These are phyloP conservation scores for Terfezia boudieri DNA, from an alignment of 495 filamentous ascomycete genomes.

Conservation along the genomic window DNA sequence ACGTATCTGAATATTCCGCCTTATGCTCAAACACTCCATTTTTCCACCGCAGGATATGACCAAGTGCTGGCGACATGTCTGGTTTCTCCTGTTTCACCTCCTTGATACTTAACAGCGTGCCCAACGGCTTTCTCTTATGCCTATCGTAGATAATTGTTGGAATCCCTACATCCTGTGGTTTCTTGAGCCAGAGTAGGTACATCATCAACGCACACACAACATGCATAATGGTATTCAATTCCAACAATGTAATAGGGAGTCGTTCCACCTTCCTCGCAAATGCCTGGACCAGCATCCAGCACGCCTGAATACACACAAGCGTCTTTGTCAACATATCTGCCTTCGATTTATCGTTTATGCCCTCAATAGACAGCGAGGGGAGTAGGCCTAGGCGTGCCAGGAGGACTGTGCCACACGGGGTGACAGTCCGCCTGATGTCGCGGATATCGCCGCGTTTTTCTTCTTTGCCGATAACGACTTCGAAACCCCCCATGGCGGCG, in stretches of 20 bases:
- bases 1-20: background rate
- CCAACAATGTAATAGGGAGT: conserved; percentile 3
- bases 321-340: conserved; percentile 3
- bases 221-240: conserved; percentile 5
- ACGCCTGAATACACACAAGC: conserved; percentile 2
- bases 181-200: conserved; percentile 4
- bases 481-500: background rate
- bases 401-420: background rate
- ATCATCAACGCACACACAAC: conserved; percentile 4
- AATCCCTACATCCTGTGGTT: conserved; percentile 2
- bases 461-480: background rate
- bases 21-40: background rate
- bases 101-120: background rate
- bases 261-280: background rate
- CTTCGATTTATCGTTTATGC: background rate
- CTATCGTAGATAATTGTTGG: background rate
- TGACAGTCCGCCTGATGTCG: background rate
- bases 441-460: background rate
- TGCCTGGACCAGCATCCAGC: conserved; percentile 2
- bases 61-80: background rate
- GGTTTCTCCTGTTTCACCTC: background rate
- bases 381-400: background rate
- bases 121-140: background rate
- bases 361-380: background rate
- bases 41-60: background rate